phyloP scores from a whole-genome alignment of 2,329 filamentous ascomycete genomes.

The Penicillium occitanis region DNA sequence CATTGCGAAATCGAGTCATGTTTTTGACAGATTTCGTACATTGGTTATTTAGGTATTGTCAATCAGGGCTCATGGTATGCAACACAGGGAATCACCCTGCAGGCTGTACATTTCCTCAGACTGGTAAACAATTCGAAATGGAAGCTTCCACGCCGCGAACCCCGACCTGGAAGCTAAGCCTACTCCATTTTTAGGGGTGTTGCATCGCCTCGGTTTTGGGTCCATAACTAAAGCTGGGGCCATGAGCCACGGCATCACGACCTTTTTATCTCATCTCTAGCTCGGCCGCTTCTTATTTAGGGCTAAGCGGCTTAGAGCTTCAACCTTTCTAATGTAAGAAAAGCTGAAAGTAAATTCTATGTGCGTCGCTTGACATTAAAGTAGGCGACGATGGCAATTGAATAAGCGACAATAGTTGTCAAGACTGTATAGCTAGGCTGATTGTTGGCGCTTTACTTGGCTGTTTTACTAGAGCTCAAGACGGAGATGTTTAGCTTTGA shows the following conservation, averaged over 20 bases:
- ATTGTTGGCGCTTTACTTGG: not conserved
- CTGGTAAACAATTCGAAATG: not conserved
- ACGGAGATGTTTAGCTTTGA: not conserved
- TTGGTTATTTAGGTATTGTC: not conserved
- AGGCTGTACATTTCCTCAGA: not conserved
- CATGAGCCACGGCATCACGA: not conserved
- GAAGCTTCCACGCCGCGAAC: not conserved
- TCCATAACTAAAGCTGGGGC: not conserved
- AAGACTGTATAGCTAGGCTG: not conserved
- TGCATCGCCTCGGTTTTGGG: not conserved
- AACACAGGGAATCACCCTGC: not conserved
- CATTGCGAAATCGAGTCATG: not conserved
- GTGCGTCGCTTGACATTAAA: not conserved
- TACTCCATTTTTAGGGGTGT: not conserved
- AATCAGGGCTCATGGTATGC: not conserved
- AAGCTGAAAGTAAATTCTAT: not conserved
- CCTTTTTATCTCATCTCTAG: not conserved
- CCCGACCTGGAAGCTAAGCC: not conserved
- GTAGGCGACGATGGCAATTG: not conserved
- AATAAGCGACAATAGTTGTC: not conserved
- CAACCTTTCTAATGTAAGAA: not conserved
- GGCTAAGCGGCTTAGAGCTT: not conserved
- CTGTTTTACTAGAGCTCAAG: not conserved
- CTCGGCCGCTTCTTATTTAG: not conserved
- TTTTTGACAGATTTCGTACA: not conserved